Evolutionary conservation across 805 yeast genomes (phyloP), one percentile per base, ranked within the genome.

Genomic region (Barnettozyma sucrosica): DNA sequence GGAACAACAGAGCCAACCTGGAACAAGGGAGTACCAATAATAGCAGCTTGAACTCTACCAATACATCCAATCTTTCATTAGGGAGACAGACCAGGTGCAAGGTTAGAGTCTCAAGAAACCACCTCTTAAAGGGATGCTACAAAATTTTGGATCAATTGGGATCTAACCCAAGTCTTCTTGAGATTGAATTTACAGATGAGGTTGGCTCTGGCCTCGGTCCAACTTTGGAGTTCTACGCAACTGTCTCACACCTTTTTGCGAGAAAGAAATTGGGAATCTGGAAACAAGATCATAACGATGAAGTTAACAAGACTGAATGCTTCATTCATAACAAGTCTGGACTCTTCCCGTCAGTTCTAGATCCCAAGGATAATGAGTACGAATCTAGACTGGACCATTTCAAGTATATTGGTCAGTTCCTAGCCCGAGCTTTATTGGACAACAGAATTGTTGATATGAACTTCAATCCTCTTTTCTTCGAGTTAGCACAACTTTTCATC

Each of bases 171-270:
- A 84, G 89, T 25, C 71, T 86, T 5, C 67, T 92, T 20, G 98
- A 92, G 57, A 81, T 93, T 47, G 96, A 90, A 62, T 92, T 85
- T 58, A 80, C 75, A 52, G 89, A 84, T 54, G 99, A 92, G 63
- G 96, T 76, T 7, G 99, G 98, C n/a, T 83, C 96, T 0, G 99
- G 99, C 0, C 68, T 89, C 40, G 99, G 99, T 0, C 99, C 99
- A 4, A 92, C 99, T 0, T 70, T 90, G 53, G 99, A 92, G 65
- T 92, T 93, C 60, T 92, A 89, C 59, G 81, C 97, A 0, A 70
- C 74, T 14, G 89, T 87, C 2, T 89, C 97, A 0, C 79, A 72
- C 48, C 89, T 83, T 52, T 89, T 92, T 62, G 69, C 84, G 1
- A 73, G 69, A 53, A 74, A 72, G 44, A 72, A 71, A 24, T 65